Conservation (phyloP, 768 basidiomycete genomes). For the Suillus placidus region DNA sequence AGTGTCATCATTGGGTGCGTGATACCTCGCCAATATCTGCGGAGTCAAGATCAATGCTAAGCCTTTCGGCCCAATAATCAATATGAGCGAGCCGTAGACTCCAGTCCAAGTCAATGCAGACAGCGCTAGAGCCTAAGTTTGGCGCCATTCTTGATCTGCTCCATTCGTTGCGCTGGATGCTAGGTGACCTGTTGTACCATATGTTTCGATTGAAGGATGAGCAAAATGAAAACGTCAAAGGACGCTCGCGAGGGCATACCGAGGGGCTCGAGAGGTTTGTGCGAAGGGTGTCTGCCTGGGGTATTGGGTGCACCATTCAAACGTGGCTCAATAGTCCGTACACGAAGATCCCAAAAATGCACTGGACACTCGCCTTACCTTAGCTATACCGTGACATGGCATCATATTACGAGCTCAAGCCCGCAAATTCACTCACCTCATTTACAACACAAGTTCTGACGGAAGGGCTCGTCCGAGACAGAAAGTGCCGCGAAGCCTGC, state of each 20-base stretch:
- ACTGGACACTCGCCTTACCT: not conserved
- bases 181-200: conserved; percentile 15
- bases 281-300: not conserved
- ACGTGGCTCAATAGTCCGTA: conserved; percentile 9
- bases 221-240: conserved; percentile 12
- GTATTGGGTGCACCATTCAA: not conserved
- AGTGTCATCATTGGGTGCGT: too few relatives aligned
- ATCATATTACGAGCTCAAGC: conserved; percentile 1
- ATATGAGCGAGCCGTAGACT: too few relatives aligned
- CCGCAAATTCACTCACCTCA: not conserved
- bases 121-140: too few relatives aligned
- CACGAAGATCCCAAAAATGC: not conserved
- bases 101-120: too few relatives aligned
- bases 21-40: too few relatives aligned
- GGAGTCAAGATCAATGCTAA: too few relatives aligned
- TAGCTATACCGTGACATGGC: too few relatives aligned
- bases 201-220: conserved; percentile 11
- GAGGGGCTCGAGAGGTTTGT: not conserved
- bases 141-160: not conserved
- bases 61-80: too few relatives aligned
- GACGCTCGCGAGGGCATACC: conserved; percentile 1
- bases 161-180: not conserved
- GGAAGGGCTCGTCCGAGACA: too few relatives aligned
- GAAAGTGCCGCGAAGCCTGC: too few relatives aligned
- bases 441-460: not conserved